Conservation (phyloP, 768 basidiomycete genomes). For the Steccherinum ochraceum region DNA sequence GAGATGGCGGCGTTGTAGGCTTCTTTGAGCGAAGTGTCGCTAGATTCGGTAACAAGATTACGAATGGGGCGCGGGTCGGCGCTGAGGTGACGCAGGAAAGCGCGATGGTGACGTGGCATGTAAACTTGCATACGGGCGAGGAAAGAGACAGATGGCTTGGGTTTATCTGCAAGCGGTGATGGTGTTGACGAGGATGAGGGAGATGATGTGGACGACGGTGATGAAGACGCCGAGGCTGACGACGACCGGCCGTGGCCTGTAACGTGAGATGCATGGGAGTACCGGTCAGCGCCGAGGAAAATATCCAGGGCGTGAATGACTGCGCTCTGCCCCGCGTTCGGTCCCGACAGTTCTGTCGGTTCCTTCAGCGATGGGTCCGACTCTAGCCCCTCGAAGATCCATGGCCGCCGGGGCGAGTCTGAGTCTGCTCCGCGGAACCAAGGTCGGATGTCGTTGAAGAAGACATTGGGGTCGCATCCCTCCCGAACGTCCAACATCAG, state of each 20-base stretch:
- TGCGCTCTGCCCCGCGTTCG: slow-evolving; percentile 58
- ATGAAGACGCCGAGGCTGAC: slow-evolving; percentile 5
- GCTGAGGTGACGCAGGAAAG: slow-evolving; percentile 47
- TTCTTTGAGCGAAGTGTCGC: slow-evolving; percentile 18
- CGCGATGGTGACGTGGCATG: slow-evolving; percentile 56
- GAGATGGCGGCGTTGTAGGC: slow-evolving; percentile 45
- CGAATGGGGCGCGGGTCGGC: slow-evolving; percentile 43
- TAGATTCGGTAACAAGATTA: slow-evolving; percentile 28
- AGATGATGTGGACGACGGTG: slow-evolving; percentile 6
- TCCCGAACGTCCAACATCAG: slow-evolving; percentile 61
- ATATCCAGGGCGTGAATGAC: slow-evolving; percentile 49
- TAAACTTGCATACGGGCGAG: slow-evolving; percentile 51
- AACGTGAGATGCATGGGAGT: slow-evolving; percentile 26
- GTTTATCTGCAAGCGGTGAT: slow-evolving; percentile 1
- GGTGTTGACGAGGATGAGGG: neutral
- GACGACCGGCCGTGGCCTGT: slow-evolving; percentile 19
- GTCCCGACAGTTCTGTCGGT: slow-evolving; percentile 43
- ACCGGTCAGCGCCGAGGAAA: slow-evolving; percentile 45
- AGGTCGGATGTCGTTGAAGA: slow-evolving; percentile 52
- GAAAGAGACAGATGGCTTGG: slow-evolving; percentile 27
- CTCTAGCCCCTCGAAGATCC: slow-evolving; percentile 42
- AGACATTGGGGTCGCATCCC: slow-evolving; percentile 64
- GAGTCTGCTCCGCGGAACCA: slow-evolving; percentile 58
- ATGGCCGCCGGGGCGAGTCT: slow-evolving; percentile 19
- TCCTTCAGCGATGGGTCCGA: slow-evolving; percentile 22